Evolutionary conservation across 2,329 filamentous ascomycete species (phyloP), one percentile per base, ranked within the genome.

Genomic region (Zymoseptoria crescenta): DNA sequence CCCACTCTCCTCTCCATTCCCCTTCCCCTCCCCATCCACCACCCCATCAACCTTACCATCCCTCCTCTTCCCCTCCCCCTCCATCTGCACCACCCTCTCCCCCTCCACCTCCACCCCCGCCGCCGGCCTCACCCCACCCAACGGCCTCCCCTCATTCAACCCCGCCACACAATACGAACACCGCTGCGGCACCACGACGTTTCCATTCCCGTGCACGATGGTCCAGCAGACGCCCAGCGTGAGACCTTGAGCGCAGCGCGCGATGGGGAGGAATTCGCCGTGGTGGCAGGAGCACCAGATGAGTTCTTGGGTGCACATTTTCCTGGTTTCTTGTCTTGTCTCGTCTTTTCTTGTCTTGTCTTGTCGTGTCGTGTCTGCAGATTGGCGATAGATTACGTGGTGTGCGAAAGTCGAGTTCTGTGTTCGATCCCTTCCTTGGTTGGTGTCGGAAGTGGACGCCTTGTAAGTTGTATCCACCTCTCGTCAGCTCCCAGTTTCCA

Each of bases 201-300:
- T 50, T 49, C 66, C 61, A 49, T 69, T 62, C 16, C 69, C 69
- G 28, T 69, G 65, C 1, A 71, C 62, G 24, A 70, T 62, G 13
- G 66, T 68, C 60, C 63, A 71, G 63, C 69, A 71, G 7, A 56
- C 56, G 3, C 66, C 65, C 3, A 62, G 5, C 13, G 52, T 29
- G 9, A 53, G 24, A 5, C 61, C 69, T 1, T 58, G 60, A 3
- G 60, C 16, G 52, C 69, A 71, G 13, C 50, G 56, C 7, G 65
- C 56, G 62, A 70, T 67, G 9, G 69, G 68, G 2, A 70, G 65
- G 57, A 70, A 64, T 57, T 71, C 69, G 63, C 69, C 69, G 60
- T 71, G 69, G 48, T 66, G 65, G 65, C 69, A 71, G 59, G 62
- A 64, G 60, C 69, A 71, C 69, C 69, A 71, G 56, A 71, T 66